Evolutionary conservation across 257 asterid species (phyloP).

Genomic region (Salvia rosmarinus): DNA sequence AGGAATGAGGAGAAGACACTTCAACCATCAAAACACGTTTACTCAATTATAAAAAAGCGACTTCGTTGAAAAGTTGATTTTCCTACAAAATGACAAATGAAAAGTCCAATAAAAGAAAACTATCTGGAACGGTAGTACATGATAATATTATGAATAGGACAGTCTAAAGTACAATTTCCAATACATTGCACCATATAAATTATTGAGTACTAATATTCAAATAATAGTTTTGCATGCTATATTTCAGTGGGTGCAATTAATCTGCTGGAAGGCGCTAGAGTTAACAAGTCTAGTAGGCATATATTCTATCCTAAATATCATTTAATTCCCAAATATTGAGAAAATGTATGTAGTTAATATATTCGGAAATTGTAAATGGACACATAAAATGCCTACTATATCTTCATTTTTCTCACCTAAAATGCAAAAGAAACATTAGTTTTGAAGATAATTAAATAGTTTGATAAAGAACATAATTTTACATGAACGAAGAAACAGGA

Average conservation of each 20-base stretch:
- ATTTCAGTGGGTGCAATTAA: not conserved
- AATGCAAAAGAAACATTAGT: too few species aligned
- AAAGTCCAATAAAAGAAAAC: slow-evolving; percentile 35
- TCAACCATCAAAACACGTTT: slow-evolving; percentile 1
- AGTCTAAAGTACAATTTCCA: slow-evolving; percentile 14
- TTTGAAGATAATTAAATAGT: too few species aligned
- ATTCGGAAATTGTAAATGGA: too few species aligned
- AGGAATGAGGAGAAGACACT: slow-evolving; percentile 30
- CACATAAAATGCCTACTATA: too few species aligned
- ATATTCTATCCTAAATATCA: too few species aligned
- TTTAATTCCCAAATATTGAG: too few species aligned
- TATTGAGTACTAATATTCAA: not conserved
- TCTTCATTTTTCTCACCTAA: too few species aligned
- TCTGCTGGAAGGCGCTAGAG: not conserved
- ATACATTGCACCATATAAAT: not conserved
- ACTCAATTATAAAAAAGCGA: slow-evolving; percentile 22
- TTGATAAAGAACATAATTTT: too few species aligned
- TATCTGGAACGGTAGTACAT: slow-evolving; percentile 38
- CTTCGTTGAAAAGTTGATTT: slow-evolving; percentile 20
- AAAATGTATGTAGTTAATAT: too few species aligned
- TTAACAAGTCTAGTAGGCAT: not conserved
- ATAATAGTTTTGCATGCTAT: not conserved
- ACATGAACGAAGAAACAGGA: too few species aligned
- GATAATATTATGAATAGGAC: slow-evolving; percentile 21
- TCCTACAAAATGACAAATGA: slow-evolving; percentile 32